A percentile compares a stretch with the other conserved stretches of the same genome.
phyloP scores from a whole-genome alignment of 148 eudicot genomes.

The Arbutus unedo region DNA sequence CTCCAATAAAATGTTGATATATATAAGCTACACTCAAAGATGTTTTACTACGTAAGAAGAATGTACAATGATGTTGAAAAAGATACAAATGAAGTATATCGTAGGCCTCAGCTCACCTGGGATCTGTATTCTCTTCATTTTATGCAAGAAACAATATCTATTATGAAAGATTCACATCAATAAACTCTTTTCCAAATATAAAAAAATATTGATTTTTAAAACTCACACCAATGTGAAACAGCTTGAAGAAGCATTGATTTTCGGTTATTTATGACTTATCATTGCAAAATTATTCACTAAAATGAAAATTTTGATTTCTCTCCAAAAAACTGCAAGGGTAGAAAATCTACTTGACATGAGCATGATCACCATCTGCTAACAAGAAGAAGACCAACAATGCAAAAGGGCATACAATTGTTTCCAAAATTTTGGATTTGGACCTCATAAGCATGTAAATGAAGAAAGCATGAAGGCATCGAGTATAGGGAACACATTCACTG shows the following conservation, averaged over 20 bases:
- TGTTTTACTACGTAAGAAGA: background rate
- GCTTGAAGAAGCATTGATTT: background rate
- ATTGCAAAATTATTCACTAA: background rate
- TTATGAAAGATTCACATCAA: background rate
- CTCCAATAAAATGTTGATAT: conserved; percentile 13
- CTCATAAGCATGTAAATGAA: too few relatives aligned
- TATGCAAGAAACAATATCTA: background rate
- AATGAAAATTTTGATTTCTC: too few relatives aligned
- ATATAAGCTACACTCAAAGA: background rate
- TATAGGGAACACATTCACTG: background rate
- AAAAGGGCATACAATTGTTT: too few relatives aligned
- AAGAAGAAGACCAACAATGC: background rate
- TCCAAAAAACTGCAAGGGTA: too few relatives aligned
- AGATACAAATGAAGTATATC: background rate
- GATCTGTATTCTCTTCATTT: background rate
- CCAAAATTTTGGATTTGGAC: too few relatives aligned
- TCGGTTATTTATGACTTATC: background rate
- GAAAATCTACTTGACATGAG: background rate
- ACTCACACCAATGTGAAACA: background rate
- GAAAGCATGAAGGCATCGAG: background rate
- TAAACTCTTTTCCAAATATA: background rate
- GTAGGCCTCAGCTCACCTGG: background rate
- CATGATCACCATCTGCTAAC: background rate
- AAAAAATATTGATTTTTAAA: background rate
- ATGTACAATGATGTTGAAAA: background rate